phyloP scores from a whole-genome alignment of 495 filamentous ascomycete genomes.

The Xylaria grammica region DNA sequence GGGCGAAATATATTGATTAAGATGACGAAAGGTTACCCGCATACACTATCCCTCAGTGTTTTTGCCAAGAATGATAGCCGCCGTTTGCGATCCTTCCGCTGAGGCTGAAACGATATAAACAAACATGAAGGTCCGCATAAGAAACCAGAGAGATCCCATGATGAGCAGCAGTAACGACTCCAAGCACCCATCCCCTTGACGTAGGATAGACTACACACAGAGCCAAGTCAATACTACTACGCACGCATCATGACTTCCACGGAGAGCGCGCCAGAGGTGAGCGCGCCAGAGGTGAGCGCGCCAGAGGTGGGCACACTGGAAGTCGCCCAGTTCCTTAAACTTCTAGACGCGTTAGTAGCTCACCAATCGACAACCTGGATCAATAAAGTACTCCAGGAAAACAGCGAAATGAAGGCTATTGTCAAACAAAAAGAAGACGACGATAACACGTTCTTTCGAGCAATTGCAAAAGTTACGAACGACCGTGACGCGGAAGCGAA shows the following conservation, averaged over 20 bases:
- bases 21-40: not conserved
- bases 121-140: conserved; percentile 10
- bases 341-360: not conserved
- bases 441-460: not conserved
- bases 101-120: not conserved
- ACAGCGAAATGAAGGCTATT: conserved; percentile 4
- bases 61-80: conserved; percentile 14
- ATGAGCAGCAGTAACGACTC: not conserved
- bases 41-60: not conserved
- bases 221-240: not conserved
- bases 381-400: not conserved
- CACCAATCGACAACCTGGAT: conserved; percentile 9
- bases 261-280: not conserved
- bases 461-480: not conserved
- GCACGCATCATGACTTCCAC: conserved; percentile 10
- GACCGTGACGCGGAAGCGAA: not conserved
- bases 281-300: not conserved
- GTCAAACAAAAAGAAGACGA: not conserved
- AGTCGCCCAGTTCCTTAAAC: conserved; percentile 9
- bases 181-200: not conserved
- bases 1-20: not conserved
- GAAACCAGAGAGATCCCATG: not conserved
- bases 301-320: not conserved
- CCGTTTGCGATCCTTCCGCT: conserved; percentile 11
- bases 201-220: not conserved